These are phyloP conservation scores for Vitis rotundifolia DNA, from an alignment of 164 flowering plant species.

Conservation along the genomic window DNA sequence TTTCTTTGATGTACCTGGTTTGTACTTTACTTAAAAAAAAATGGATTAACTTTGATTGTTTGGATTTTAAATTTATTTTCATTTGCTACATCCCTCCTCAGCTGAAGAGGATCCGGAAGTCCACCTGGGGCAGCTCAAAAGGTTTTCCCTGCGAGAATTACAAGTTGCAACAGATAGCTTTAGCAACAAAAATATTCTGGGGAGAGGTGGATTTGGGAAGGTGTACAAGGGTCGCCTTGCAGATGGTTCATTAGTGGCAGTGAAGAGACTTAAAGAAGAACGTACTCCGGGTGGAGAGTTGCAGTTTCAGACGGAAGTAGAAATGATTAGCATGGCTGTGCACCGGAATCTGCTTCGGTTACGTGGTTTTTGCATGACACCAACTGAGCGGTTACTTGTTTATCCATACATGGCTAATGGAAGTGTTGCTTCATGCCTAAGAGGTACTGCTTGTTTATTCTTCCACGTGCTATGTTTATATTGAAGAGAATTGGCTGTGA, in stretches of 20 bases:
- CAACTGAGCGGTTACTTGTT: slow-evolving; percentile 22
- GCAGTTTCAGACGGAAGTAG: slow-evolving; percentile 50
- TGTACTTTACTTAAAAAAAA: too few species aligned
- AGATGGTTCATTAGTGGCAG: slow-evolving; percentile 18
- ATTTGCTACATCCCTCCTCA: too few species aligned
- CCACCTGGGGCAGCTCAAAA: too few species aligned
- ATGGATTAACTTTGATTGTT: too few species aligned
- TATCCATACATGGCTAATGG: slow-evolving; percentile 30
- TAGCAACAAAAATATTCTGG: too few species aligned
- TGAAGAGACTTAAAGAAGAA: slow-evolving; percentile 17
- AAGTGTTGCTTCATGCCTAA: slow-evolving; percentile 12
- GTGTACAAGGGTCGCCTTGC: slow-evolving; percentile 4
- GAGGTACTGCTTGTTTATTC: neutral
- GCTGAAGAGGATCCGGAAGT: too few species aligned
- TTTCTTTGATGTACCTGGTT: too few species aligned
- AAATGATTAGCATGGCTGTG: slow-evolving; percentile 35
- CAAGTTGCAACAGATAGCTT: too few species aligned
- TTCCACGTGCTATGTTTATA: neutral
- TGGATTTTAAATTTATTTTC: too few species aligned
- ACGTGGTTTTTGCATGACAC: slow-evolving; percentile 18
- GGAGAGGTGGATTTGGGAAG: too few species aligned
- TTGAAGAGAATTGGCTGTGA: too few species aligned
- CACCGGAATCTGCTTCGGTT: slow-evolving; percentile 10
- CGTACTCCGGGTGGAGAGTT: slow-evolving; percentile 24
- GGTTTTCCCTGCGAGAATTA: too few species aligned